phyloP scores from a whole-genome alignment of 768 basidiomycete species.

The Galerina marginata region DNA sequence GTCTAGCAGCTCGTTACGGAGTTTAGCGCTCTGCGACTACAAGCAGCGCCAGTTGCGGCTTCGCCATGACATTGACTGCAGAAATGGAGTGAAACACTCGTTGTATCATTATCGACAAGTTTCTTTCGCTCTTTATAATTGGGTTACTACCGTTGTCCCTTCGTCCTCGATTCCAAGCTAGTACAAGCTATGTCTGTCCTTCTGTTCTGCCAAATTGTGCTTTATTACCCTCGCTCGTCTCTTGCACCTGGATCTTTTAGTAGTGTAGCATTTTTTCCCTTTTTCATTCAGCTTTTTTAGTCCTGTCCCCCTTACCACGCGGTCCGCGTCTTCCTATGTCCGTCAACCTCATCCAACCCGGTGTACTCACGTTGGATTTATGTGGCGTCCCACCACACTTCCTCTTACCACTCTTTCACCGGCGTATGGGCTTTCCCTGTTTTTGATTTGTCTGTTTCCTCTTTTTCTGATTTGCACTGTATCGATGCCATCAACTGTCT shows the following conservation, averaged over 20 bases:
- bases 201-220: slow-evolving; percentile 20
- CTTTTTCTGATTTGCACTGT: slow-evolving; percentile 6
- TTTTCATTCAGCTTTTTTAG: slow-evolving; percentile 9
- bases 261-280: slow-evolving; percentile 29
- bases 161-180: slow-evolving; percentile 4
- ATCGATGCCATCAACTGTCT: slow-evolving; percentile 7
- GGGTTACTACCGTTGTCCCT: slow-evolving; percentile 5
- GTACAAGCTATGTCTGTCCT: slow-evolving; percentile 25
- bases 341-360: background rate
- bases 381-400: background rate
- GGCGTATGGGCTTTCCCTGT: slow-evolving; percentile 3
- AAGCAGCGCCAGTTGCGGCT: too few relatives aligned
- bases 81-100: background rate
- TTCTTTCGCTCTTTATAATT: background rate
- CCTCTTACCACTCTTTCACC: background rate
- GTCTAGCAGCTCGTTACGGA: slow-evolving; percentile 84
- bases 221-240: slow-evolving; percentile 39
- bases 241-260: slow-evolving; percentile 55
- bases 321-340: slow-evolving; percentile 5
- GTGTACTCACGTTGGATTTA: background rate
- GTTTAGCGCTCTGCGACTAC: slow-evolving; percentile 51
- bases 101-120: background rate
- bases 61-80: background rate
- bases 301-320: slow-evolving; percentile 8
- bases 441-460: slow-evolving; percentile 6